Base-by-base conservation (phyloP, 108 stramenopile species). In the Schizochytrium sp. region DNA sequence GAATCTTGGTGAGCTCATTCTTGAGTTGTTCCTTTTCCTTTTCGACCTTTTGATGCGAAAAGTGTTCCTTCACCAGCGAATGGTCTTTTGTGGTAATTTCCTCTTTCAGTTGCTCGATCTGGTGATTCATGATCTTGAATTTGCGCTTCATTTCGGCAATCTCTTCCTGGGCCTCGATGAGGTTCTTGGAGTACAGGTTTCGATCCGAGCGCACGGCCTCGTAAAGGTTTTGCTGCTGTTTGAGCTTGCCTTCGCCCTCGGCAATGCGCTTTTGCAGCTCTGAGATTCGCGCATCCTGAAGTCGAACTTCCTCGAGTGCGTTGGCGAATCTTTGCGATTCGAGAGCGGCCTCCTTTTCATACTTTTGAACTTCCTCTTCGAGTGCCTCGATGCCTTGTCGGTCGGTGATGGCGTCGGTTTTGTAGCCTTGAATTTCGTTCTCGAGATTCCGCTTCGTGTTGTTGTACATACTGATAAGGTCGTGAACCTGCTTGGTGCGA, bases 181-280 rank as follows among this genome's bases (percentile, higher is more conserved):
- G 92, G 21, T 92, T 92, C 88, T 94, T 95, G 23, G 88, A 87
- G 91, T 94, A 93, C 29, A 91, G 57, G 72, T 95, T 95, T 3
- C 94, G 90, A 59, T 95, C 94, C 4, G 72, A 60, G n/a, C 93
- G 91, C 5, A 95, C 95, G 1, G 93, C 87, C 48, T 95, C 94
- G 87, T 94, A 95, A 2, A 95, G 87, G 44, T 91, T 93, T 89
- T 95, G 93, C 88, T 95, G 94, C 87, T 95, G 94, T 91, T 95
- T 95, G 19, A 95, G 57, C 43, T 88, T 88, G 71, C 72, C 58
- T n/a, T 34, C 87, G 4, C 87, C 88, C 53, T 91, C 89, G 5
- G 60, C 51, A 41, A 93, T 94, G 60, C 92, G 91, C 87, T 89
- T 91, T 55, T 95, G 93, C 87, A 95, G 60, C n/a, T 94, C 93